Base-by-base conservation (phyloP, 192 early-diverging fungal species). In the Coemansia sp. region DNA sequence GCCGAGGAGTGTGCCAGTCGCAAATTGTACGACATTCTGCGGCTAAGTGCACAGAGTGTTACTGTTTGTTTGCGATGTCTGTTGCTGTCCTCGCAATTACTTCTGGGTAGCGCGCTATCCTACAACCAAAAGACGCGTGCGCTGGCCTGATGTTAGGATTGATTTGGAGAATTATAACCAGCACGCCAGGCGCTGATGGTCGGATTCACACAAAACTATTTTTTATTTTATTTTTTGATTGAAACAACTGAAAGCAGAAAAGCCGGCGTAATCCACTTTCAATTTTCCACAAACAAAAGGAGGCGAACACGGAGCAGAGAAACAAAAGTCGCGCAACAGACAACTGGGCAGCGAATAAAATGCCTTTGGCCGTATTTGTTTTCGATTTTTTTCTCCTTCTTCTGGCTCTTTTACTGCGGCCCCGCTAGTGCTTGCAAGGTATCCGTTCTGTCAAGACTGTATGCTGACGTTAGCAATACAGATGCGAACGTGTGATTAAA, bases 1-100 rank as follows among this genome's bases (percentile, higher is more conserved):
- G 80, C 80, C 70, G 80, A 73, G 49, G 80, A 82, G 50, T 73
- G 71, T 44, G 67, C 59, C 24, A 82, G 67, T 48, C 47, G 34
- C 63, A 67, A 49, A 28, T 52, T 55, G 60, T 76, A 73, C 54
- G 74, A 66, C 80, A 82, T 82, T 47, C 30, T 58, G 49, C 28
- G 22, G 25, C 28, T 10, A 28, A 12, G 52, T 28, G 26, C 52
- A 24, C 16, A 16, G 28, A 25, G 22, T 31, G 50, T 30, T 54
- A n/a, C 32, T 23, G 25, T 47, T 24, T 31, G 38, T 53, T 10
- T 55, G 32, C 53, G 63, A 56, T 49, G 38, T 44, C 56, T 24
- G 30, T 53, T 32, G 16, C 25, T 47, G 27, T 50, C 32, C 60
- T 54, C n/a, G 60, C 60, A 62, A 62, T 62, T 51, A 19, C 21